These are phyloP conservation scores for Rhizopus stolonifer DNA, from an alignment of 371 early-diverging fungal genomes.

Conservation along the genomic window DNA sequence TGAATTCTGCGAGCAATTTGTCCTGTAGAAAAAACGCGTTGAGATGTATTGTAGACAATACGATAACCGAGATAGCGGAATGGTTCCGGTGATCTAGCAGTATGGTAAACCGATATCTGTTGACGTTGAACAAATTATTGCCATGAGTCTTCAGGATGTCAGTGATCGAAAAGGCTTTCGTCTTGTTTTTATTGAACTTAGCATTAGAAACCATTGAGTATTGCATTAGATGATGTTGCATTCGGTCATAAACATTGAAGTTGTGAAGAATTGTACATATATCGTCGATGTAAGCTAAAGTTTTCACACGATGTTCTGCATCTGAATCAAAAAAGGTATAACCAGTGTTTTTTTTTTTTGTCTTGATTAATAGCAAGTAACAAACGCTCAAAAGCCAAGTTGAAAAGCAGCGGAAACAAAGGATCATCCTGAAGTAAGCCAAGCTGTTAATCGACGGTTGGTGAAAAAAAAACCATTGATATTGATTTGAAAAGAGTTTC, in stretches of 20 bases:
- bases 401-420: conserved; percentile 18
- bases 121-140: not conserved
- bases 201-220: conserved; percentile 1
- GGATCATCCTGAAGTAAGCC: conserved; percentile 15
- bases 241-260: not conserved
- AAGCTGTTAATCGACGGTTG: not conserved
- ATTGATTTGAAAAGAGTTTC: not conserved
- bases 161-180: conserved; percentile 3
- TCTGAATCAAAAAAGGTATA: not conserved
- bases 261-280: not conserved
- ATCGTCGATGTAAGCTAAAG: conserved; percentile 1
- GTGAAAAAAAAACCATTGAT: conserved; percentile 11
- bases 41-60: no score
- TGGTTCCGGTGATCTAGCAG: not conserved
- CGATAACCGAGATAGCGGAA: conserved; percentile 7
- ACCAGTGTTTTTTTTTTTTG: not conserved
- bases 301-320: not conserved
- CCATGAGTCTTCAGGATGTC: not conserved
- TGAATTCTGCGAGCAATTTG: no score
- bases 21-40: no score
- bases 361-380: not conserved
- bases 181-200: not conserved
- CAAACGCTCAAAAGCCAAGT: conserved; percentile 17
- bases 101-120: not conserved
- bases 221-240: not conserved